Evolutionary conservation across 345 rosid species (phyloP), one percentile per base, ranked within the genome.

Genomic region (Populus nigra): DNA sequence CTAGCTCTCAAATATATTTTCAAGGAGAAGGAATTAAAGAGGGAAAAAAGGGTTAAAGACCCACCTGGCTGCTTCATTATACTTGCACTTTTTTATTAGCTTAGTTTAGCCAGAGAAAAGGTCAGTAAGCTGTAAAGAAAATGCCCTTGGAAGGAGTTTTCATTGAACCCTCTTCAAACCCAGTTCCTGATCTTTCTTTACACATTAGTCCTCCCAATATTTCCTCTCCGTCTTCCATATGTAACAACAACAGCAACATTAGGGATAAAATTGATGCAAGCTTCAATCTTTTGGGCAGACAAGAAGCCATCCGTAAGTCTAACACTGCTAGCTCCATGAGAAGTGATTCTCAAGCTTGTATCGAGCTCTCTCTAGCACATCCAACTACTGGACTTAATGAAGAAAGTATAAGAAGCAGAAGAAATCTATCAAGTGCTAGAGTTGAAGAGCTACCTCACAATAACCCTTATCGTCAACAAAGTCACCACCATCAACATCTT

Each of bases 141-240:
- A 88, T 87, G 84, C 88, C 93, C 79, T 81, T 87, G 61, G 88
- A 91, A 75, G 88, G 91, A 79, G 77, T 84, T 78, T 87, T 87
- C 79, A 67, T 87, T 67, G 91, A 89, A 83, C 82, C 86, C 38
- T 81, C 87, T 65, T 69, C 90, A 74, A 84, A 78, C 78, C 81
- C 84, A 78, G 73, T 74, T 74, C 96, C 96, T 79, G 93, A 91
- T 88, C 93, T 91, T 25, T 91, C 96, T 72, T 84, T 91, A 62
- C 88, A 91, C 78, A 91, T 91, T 61, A 87, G 93, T 79, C 93
- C 87, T 67, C 96, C 96, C 0, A 83, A 85, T 74, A 78, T 66
- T 69, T 70, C 78, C 12, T 72, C 61, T 16, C 15, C 86, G 73
- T 39, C 84, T 47, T 69, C 85, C 16, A 25, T 50, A 43, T 73